These are phyloP conservation scores for Anisogramma anomala DNA, from an alignment of 2,329 filamentous ascomycete genomes.

Conservation along the genomic window DNA sequence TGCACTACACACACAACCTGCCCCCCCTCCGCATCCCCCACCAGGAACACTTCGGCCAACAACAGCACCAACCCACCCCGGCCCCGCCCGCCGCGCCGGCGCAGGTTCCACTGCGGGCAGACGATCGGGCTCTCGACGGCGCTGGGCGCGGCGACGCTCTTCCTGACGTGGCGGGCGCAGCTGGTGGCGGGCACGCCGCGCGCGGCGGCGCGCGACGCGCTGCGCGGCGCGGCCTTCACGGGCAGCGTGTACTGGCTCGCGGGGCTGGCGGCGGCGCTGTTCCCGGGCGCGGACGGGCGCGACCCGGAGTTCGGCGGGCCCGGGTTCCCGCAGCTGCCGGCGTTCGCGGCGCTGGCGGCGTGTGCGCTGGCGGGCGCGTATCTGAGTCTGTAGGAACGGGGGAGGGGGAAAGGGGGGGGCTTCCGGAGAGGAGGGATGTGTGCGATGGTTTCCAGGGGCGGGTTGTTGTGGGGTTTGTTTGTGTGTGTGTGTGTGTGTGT, in stretches of 20 bases:
- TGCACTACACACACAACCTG: background rate
- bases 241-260: slow-evolving; percentile 32
- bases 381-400: background rate
- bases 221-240: slow-evolving; percentile 24
- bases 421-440: no score
- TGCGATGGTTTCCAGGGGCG: no score
- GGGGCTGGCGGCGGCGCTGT: slow-evolving; percentile 26
- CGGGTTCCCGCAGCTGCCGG: slow-evolving; percentile 28
- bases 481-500: no score
- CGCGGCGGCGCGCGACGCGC: slow-evolving; percentile 21
- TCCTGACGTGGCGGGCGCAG: slow-evolving; percentile 27
- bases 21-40: slow-evolving; percentile 24
- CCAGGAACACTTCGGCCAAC: background rate
- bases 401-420: background rate
- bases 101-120: slow-evolving; percentile 31
- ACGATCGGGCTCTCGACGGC: slow-evolving; percentile 30
- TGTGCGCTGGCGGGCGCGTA: slow-evolving; percentile 16
- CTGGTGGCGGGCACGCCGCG: slow-evolving; percentile 15
- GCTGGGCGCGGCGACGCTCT: slow-evolving; percentile 29
- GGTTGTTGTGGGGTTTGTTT: no score
- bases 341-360: slow-evolving; percentile 22
- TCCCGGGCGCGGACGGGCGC: slow-evolving; percentile 28
- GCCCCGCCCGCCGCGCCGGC: background rate
- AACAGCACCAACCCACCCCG: no score
- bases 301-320: slow-evolving; percentile 34